Percentiles rank a stretch among this genome's conserved stretches.
Evolutionary conservation across 202 grass and related monocot genomes (phyloP).

Genomic region (Panicum hallii): DNA sequence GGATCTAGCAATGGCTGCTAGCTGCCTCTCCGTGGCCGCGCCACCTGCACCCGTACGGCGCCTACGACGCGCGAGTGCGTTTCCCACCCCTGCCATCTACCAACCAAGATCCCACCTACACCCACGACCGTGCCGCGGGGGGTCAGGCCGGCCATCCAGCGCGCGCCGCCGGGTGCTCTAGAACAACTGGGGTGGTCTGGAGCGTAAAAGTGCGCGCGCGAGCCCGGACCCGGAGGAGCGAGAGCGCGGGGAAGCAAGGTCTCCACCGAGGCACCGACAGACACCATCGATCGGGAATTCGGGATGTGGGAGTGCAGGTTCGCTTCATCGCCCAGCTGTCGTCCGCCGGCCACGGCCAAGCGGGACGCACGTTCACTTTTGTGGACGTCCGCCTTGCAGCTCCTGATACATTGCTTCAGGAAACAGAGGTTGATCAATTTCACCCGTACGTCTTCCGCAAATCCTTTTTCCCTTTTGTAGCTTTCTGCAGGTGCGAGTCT

Average conservation of each 20-base stretch:
- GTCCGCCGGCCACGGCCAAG: no score
- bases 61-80: not conserved
- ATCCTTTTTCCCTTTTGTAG: not conserved
- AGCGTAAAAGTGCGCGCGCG: no score
- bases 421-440: not conserved
- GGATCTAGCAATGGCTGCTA: not conserved
- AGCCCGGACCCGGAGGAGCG: no score
- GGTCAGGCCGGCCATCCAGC: no score
- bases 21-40: not conserved
- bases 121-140: not conserved
- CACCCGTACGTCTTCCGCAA: not conserved
- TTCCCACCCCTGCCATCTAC: not conserved
- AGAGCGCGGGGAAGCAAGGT: no score
- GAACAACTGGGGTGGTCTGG: no score
- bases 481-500: not conserved
- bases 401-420: not conserved
- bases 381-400: not conserved
- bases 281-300: no score
- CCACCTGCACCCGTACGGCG: not conserved
- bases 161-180: not conserved
- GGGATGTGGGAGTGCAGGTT: no score
- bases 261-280: no score
- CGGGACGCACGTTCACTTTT: not conserved
- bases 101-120: constrained; percentile 1
- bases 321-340: no score